These are phyloP conservation scores for Talaromyces sp. DNA, from an alignment of 2,329 filamentous ascomycete genomes.

Conservation along the genomic window DNA sequence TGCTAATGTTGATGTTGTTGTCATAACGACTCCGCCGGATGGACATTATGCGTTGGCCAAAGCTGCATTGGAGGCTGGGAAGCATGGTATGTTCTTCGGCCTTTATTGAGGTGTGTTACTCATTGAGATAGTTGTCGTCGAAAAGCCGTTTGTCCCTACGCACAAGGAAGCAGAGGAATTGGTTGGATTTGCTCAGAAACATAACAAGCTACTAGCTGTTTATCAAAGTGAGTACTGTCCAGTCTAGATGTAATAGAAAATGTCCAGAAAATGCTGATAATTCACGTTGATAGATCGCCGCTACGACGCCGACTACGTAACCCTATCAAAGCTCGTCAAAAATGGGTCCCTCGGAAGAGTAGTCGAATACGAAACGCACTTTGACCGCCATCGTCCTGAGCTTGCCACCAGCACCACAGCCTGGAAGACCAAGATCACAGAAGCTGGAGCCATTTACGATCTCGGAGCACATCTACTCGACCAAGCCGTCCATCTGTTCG, in stretches of 20 bases:
- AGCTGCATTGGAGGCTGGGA: constrained; percentile 63
- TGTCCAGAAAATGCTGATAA: not conserved
- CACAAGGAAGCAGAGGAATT: constrained; percentile 64
- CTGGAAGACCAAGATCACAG: constrained; percentile 69
- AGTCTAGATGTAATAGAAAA: not conserved
- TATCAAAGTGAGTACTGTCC: constrained; percentile 55
- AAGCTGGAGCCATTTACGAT: constrained; percentile 68
- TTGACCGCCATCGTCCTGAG: constrained; percentile 67
- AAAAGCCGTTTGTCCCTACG: constrained; percentile 79
- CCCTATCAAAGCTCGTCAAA: constrained; percentile 60
- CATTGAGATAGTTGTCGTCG: constrained; percentile 58
- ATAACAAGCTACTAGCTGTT: constrained; percentile 58
- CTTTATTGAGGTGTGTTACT: not conserved
- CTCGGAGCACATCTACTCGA: constrained; percentile 74
- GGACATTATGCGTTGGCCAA: constrained; percentile 66
- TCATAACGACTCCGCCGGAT: constrained; percentile 68
- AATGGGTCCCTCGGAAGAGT: constrained; percentile 64
- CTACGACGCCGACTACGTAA: constrained; percentile 75
- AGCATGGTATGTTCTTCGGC: constrained; percentile 52
- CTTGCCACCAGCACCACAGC: constrained; percentile 45
- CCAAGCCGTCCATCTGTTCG: constrained; percentile 68
- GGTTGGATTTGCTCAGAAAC: constrained; percentile 51
- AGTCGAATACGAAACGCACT: constrained; percentile 75
- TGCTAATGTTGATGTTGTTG: constrained; percentile 62
- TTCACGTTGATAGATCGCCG: constrained; percentile 53